Percentiles rank a stretch among this genome's conserved stretches.
Evolutionary conservation across 2,329 filamentous ascomycete species (phyloP).

Genomic region (Knoxdaviesia proteae): DNA sequence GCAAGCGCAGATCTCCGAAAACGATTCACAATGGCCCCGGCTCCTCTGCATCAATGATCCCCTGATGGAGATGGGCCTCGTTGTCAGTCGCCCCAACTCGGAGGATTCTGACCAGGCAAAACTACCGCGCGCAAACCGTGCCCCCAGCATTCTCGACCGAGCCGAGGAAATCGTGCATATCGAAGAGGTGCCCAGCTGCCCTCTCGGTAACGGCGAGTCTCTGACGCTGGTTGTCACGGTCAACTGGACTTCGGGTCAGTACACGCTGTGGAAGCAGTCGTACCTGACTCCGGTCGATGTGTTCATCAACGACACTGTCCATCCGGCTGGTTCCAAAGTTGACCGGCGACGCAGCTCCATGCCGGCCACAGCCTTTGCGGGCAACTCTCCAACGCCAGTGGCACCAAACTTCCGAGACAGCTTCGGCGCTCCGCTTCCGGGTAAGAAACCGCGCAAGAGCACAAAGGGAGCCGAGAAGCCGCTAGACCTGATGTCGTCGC

Average conservation of each 20-base stretch:
- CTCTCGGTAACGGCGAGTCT: constrained; percentile 17
- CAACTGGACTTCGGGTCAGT: constrained; percentile 54
- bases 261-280: constrained; percentile 67
- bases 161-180: constrained; percentile 73
- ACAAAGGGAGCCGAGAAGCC: constrained; percentile 17
- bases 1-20: too few relatives aligned
- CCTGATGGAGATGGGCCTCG: constrained; percentile 63
- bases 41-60: constrained; percentile 75
- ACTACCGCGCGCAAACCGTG: constrained; percentile 16
- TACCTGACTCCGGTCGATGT: constrained; percentile 51
- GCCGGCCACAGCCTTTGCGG: constrained; percentile 37
- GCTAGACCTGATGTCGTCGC: constrained; percentile 37
- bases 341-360: constrained; percentile 40
- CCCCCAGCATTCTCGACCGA: constrained; percentile 41
- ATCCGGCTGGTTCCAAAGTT: constrained; percentile 16
- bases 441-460: constrained; percentile 31
- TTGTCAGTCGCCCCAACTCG: constrained; percentile 40
- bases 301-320: constrained; percentile 17
- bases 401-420: constrained; percentile 55
- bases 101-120: constrained; percentile 8
- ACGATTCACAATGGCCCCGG: constrained; percentile 40
- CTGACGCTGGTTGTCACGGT: constrained; percentile 62
- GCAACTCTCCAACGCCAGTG: constrained; percentile 60
- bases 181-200: constrained; percentile 42
- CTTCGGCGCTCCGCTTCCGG: constrained; percentile 38